Percentiles rank a stretch among this genome's conserved stretches.
Evolutionary conservation across 306 rosid genomes (phyloP).

Genomic region (Vigna mungo): DNA sequence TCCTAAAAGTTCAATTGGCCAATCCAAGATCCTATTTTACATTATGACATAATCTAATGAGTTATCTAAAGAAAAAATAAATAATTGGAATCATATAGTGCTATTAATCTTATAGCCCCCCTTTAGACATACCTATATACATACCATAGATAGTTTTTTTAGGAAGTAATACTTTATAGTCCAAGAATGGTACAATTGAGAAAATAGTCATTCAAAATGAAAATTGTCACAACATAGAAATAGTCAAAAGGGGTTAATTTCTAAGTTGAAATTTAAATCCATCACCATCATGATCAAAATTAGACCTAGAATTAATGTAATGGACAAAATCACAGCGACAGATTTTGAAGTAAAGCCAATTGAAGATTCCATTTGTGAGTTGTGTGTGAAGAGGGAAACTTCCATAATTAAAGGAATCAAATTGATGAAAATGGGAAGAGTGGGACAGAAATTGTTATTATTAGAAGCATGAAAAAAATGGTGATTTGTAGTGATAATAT

Average conservation of each 20-base stretch:
- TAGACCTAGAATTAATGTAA: background rate
- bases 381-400: constrained; percentile 3
- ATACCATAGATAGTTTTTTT: background rate
- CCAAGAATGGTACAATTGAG: background rate
- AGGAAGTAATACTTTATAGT: background rate
- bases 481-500: background rate
- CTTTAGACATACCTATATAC: too few species aligned
- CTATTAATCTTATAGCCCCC: too few species aligned
- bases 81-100: too few species aligned
- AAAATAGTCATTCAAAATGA: background rate
- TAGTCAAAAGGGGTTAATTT: background rate
- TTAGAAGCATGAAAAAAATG: constrained; percentile 16
- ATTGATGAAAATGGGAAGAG: constrained; percentile 28
- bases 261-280: constrained; percentile 4
- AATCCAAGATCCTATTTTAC: background rate
- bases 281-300: constrained; percentile 20
- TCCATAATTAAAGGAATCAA: constrained; percentile 11
- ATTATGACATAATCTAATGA: background rate
- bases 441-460: constrained; percentile 40
- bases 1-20: background rate
- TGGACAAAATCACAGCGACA: background rate
- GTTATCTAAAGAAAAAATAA: background rate
- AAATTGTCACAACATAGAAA: background rate
- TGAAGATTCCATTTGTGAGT: constrained; percentile 13
- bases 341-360: constrained; percentile 20